These are phyloP conservation scores for Neocucurbitaria cava DNA, from an alignment of 2,329 filamentous ascomycete genomes.

Conservation along the genomic window DNA sequence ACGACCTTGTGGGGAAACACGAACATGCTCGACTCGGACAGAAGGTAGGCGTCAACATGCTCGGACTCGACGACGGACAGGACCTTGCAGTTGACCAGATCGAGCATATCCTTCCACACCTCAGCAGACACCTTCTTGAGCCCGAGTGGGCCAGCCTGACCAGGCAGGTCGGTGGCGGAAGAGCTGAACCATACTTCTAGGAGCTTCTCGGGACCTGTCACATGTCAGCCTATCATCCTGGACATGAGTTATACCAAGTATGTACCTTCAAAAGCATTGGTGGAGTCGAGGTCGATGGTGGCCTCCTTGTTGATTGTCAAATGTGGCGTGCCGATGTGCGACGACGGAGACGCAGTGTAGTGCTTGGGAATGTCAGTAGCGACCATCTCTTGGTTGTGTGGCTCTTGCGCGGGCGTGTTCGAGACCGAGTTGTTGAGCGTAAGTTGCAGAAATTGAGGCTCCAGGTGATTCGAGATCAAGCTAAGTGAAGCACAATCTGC, in stretches of 20 bases:
- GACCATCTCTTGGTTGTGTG: slow-evolving; percentile 73
- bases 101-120: slow-evolving; percentile 95
- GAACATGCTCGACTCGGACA: slow-evolving; percentile 99
- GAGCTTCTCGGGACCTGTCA: slow-evolving; percentile 86
- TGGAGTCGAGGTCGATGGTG: slow-evolving; percentile 89
- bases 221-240: slow-evolving; percentile 23
- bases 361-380: slow-evolving; percentile 79
- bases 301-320: slow-evolving; percentile 97
- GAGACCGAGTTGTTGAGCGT: background rate
- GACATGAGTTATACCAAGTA: background rate
- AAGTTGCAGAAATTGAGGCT: background rate
- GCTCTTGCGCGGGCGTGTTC: slow-evolving; percentile 27
- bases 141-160: slow-evolving; percentile 73
- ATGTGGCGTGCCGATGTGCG: slow-evolving; percentile 79
- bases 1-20: slow-evolving; percentile 99
- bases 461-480: slow-evolving; percentile 15
- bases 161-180: slow-evolving; percentile 74
- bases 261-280: slow-evolving; percentile 91
- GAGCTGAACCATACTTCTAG: slow-evolving; percentile 98
- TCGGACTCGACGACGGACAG: slow-evolving; percentile 93
- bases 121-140: slow-evolving; percentile 85
- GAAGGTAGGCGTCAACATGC: slow-evolving; percentile 91
- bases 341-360: slow-evolving; percentile 83
- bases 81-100: slow-evolving; percentile 98
- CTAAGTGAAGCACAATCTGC: slow-evolving; percentile 91